These are phyloP conservation scores for Besnoitia besnoiti DNA, from an alignment of 169 alveolate species.

Conservation along the genomic window DNA sequence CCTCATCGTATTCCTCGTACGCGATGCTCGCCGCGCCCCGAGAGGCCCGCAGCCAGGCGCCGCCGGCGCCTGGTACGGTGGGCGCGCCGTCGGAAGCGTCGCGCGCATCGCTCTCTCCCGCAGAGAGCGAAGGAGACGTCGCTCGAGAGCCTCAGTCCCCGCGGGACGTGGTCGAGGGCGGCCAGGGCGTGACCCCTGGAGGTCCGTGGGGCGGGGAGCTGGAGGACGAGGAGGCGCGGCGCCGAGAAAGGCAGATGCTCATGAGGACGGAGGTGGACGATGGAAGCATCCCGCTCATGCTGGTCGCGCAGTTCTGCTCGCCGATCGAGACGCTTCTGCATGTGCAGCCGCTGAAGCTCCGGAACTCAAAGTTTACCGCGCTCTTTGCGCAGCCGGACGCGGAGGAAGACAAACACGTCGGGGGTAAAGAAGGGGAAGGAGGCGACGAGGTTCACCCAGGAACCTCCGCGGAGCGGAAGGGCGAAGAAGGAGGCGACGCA, in stretches of 20 bases:
- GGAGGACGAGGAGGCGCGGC: not conserved
- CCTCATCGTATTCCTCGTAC: not conserved
- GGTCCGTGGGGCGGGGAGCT: not conserved
- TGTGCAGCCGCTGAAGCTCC: constrained; percentile 10
- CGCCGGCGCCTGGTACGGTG: too few species aligned
- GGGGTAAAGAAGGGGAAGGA: not conserved
- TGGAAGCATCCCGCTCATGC: constrained; percentile 26
- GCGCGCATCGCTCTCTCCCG: too few species aligned
- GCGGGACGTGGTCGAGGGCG: too few species aligned
- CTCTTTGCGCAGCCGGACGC: not conserved
- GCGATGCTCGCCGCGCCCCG: not conserved
- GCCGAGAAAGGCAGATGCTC: not conserved
- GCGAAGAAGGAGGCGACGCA: not conserved
- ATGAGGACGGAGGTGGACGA: not conserved
- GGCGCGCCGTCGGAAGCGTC: too few species aligned
- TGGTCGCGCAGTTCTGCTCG: not conserved
- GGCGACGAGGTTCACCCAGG: not conserved
- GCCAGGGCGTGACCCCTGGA: too few species aligned
- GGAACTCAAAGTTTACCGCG: not conserved
- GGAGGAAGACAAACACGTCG: not conserved
- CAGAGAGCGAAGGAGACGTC: too few species aligned
- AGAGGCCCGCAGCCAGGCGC: not conserved
- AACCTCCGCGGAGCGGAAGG: not conserved
- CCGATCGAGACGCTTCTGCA: not conserved
- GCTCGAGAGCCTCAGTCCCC: too few species aligned